These are phyloP conservation scores for Lactarius sp. DNA, from an alignment of 768 basidiomycete species.

Conservation along the genomic window DNA sequence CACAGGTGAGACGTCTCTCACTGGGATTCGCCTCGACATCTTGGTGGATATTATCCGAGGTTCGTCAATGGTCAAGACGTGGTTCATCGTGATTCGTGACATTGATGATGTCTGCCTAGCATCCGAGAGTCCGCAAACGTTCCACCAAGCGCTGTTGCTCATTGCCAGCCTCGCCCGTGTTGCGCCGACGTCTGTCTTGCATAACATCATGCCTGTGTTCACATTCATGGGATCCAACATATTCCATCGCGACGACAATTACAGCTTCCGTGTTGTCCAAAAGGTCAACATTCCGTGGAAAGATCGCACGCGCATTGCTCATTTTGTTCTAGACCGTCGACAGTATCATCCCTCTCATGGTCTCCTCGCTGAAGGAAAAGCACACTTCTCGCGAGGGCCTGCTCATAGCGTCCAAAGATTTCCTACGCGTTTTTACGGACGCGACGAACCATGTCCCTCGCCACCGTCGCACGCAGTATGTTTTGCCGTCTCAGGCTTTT, in stretches of 20 bases:
- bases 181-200: slow-evolving; percentile 85
- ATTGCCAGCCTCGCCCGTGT: slow-evolving; percentile 80
- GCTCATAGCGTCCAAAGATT: slow-evolving; percentile 67
- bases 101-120: slow-evolving; percentile 40
- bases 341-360: slow-evolving; percentile 91
- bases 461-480: slow-evolving; percentile 84
- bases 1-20: slow-evolving; percentile 46
- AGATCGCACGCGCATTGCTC: not conserved
- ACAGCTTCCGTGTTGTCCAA: slow-evolving; percentile 93
- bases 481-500: slow-evolving; percentile 12
- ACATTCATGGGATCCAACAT: slow-evolving; percentile 99
- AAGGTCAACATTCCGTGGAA: slow-evolving; percentile 46
- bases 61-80: slow-evolving; percentile 31
- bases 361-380: slow-evolving; percentile 62
- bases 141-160: slow-evolving; percentile 85
- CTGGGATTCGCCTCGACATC: slow-evolving; percentile 71
- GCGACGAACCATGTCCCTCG: slow-evolving; percentile 88
- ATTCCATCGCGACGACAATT: slow-evolving; percentile 92
- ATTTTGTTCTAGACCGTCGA: slow-evolving; percentile 67
- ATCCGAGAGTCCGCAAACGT: slow-evolving; percentile 89
- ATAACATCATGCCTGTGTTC: slow-evolving; percentile 97
- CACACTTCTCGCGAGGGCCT: slow-evolving; percentile 53
- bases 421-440: slow-evolving; percentile 89
- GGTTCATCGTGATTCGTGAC: slow-evolving; percentile 10
- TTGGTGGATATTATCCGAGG: slow-evolving; percentile 84